Conservation (phyloP, 768 basidiomycete genomes). For the Calocybe indica region DNA sequence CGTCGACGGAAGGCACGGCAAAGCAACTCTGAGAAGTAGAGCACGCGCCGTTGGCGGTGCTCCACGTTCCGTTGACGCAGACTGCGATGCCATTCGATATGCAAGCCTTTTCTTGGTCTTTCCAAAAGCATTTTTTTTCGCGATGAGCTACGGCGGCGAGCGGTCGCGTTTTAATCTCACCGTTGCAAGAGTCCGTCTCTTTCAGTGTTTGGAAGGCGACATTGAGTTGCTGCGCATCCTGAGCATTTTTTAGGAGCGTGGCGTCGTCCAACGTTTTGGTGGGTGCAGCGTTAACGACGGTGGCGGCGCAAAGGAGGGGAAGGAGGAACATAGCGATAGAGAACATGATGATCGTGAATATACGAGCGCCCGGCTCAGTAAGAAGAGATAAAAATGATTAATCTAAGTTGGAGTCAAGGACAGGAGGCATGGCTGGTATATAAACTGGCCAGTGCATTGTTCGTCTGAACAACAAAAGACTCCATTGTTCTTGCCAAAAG, state of each 20-base stretch:
- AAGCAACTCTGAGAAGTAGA: conserved; percentile 36
- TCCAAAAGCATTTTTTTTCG: neutral
- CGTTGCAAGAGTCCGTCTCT: conserved; percentile 35
- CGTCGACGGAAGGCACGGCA: conserved; percentile 39
- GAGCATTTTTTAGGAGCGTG: conserved; percentile 42
- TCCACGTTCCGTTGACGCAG: conserved; percentile 38
- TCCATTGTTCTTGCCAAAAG: conserved; percentile 7
- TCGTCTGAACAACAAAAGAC: no score
- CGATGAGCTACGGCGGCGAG: neutral
- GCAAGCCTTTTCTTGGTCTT: conserved; percentile 41
- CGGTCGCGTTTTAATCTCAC: conserved; percentile 20
- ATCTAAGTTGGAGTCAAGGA: no score
- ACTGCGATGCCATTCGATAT: conserved; percentile 29
- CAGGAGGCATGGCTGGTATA: no score
- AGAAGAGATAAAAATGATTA: no score
- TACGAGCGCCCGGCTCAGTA: conserved; percentile 30
- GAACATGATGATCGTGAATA: conserved; percentile 8
- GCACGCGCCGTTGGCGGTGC: conserved; percentile 27
- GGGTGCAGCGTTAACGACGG: conserved; percentile 21
- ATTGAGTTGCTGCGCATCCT: conserved; percentile 47
- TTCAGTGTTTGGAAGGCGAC: conserved; percentile 35
- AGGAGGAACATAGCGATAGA: conserved; percentile 7
- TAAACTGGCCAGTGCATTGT: no score
- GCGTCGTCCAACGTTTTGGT: conserved; percentile 29
- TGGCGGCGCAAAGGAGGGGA: conserved; percentile 16